phyloP scores from a whole-genome alignment of 2,329 filamentous ascomycete species.

The Curvularia spicifera region DNA sequence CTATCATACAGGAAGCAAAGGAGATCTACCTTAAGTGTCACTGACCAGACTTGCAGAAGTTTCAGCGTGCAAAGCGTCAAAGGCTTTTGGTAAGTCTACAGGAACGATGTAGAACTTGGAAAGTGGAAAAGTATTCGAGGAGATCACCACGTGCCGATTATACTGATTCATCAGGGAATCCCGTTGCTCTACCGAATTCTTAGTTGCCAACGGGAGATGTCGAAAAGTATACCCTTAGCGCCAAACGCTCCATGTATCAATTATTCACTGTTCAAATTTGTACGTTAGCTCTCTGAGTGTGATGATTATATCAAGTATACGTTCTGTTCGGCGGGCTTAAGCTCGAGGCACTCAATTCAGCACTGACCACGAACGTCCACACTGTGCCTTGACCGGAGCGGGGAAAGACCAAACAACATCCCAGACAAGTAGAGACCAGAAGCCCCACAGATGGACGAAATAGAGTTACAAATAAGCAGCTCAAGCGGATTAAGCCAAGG shows the following conservation, averaged over 20 bases:
- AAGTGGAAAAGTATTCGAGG: not conserved
- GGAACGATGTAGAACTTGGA: not conserved
- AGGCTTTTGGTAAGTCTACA: not conserved
- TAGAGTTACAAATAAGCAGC: slow-evolving; percentile 55
- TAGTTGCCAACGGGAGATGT: not conserved
- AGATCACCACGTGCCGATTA: not conserved
- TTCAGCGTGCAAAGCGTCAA: not conserved
- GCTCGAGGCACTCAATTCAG: slow-evolving; percentile 21
- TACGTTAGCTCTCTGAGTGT: not conserved
- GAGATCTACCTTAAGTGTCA: not conserved
- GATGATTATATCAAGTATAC: not conserved
- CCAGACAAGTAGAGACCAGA: slow-evolving; percentile 37
- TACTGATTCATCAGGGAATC: not conserved
- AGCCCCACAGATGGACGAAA: slow-evolving; percentile 54
- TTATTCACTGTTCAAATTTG: not conserved
- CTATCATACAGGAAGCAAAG: not conserved
- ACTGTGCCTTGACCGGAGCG: too few species aligned
- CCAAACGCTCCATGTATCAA: not conserved
- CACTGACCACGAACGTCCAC: too few species aligned
- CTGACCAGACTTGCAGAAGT: slow-evolving; percentile 1
- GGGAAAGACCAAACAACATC: not conserved
- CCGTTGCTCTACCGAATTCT: not conserved
- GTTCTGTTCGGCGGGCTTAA: slow-evolving; percentile 8
- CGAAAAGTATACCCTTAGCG: not conserved
- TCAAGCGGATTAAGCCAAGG: slow-evolving; percentile 22